Percentiles rank a stretch among this genome's conserved stretches.
phyloP scores from a whole-genome alignment of 768 basidiomycete species.

The Trametes cinnabarina region DNA sequence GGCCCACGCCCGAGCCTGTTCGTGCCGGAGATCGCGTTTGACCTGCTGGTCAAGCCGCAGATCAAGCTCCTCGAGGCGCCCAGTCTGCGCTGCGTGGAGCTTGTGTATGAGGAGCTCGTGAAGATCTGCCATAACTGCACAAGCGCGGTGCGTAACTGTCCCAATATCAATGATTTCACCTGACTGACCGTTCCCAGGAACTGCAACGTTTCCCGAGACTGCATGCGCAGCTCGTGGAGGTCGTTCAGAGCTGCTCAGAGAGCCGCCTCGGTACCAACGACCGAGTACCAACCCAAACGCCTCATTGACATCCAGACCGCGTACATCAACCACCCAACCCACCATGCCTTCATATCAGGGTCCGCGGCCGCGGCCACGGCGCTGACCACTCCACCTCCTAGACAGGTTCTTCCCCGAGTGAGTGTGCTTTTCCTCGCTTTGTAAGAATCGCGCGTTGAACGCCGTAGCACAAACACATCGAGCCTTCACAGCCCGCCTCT shows the following conservation, averaged over 20 bases:
- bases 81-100: constrained; percentile 91
- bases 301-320: constrained; percentile 97
- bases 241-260: constrained; percentile 93
- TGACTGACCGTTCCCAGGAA: constrained; percentile 54
- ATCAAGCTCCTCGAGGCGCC: constrained; percentile 95
- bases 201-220: constrained; percentile 92
- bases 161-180: background rate
- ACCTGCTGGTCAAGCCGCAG: constrained; percentile 95
- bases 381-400: constrained; percentile 39
- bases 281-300: constrained; percentile 94
- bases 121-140: constrained; percentile 99
- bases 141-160: constrained; percentile 59
- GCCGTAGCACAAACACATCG: constrained; percentile 22
- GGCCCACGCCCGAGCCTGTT: constrained; percentile 95
- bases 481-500: constrained; percentile 52
- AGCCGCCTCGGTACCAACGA: constrained; percentile 94
- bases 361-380: constrained; percentile 63
- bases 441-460: constrained; percentile 6
- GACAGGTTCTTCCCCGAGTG: constrained; percentile 53
- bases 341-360: constrained; percentile 88
- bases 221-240: constrained; percentile 92
- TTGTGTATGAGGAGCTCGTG: constrained; percentile 98
- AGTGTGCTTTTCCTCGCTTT: constrained; percentile 32
- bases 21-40: constrained; percentile 96
- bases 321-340: constrained; percentile 99